Percentiles rank a stretch among this genome's conserved stretches.
Conservation (phyloP, 495 filamentous ascomycete genomes). For the Zalerion maritima region DNA sequence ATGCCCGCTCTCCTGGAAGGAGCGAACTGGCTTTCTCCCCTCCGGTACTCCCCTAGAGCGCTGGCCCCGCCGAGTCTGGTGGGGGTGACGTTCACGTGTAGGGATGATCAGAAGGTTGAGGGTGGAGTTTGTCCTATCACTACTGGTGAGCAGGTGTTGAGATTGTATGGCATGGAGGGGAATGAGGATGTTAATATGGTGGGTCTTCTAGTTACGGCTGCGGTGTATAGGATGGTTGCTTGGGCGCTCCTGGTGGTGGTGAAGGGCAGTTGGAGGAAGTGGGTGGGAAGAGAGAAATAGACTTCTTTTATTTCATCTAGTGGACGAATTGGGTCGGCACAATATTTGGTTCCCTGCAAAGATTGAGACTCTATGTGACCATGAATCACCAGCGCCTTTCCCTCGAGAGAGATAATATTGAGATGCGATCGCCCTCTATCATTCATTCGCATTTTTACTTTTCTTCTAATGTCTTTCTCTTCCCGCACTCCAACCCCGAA, state of each 20-base stretch:
- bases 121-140: conserved; percentile 44
- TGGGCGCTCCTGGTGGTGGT: conserved; percentile 42
- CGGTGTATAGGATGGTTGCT: conserved; percentile 50
- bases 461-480: too few species aligned
- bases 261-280: conserved; percentile 19
- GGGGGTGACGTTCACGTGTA: conserved; percentile 44
- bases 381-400: too few species aligned
- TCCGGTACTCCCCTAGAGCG: conserved; percentile 51
- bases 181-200: conserved; percentile 42
- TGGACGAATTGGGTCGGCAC: too few species aligned
- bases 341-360: too few species aligned
- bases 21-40: conserved; percentile 53
- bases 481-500: too few species aligned
- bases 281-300: conserved; percentile 1
- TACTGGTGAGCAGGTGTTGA: conserved; percentile 47
- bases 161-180: conserved; percentile 46
- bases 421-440: too few species aligned
- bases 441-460: too few species aligned
- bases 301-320: too few species aligned
- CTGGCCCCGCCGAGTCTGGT: conserved; percentile 43
- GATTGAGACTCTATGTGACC: too few species aligned
- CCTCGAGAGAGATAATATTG: too few species aligned
- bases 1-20: conserved; percentile 50
- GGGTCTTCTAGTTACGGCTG: conserved; percentile 40
- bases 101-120: conserved; percentile 34